Evolutionary conservation across 805 yeast genomes (phyloP).

Genomic region (Ogataea trehaloabstinens): DNA sequence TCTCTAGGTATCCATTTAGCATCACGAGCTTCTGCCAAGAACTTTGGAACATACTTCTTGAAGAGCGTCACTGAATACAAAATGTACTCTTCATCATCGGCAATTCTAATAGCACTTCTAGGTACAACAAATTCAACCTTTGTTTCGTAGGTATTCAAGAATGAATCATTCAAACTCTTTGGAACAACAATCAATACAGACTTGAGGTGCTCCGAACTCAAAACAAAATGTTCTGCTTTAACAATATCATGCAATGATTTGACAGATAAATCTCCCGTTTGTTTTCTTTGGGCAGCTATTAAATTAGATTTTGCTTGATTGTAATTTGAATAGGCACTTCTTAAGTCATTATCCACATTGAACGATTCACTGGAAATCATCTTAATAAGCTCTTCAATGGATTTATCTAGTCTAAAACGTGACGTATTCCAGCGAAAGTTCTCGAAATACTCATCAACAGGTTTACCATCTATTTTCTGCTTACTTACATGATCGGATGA

Average conservation of each 20-base stretch:
- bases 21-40: conserved; percentile 72
- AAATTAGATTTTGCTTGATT: conserved; percentile 80
- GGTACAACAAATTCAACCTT: conserved; percentile 85
- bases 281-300: conserved; percentile 87
- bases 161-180: conserved; percentile 54
- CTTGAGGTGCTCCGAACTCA: conserved; percentile 80
- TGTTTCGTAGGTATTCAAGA: conserved; percentile 71
- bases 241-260: conserved; percentile 89
- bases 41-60: conserved; percentile 73
- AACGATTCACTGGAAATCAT: conserved; percentile 73
- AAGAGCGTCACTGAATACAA: conserved; percentile 81
- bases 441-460: conserved; percentile 64
- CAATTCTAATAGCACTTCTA: conserved; percentile 70
- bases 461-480: conserved; percentile 37
- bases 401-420: conserved; percentile 80
- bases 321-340: conserved; percentile 70
- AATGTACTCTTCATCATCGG: conserved; percentile 69
- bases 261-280: conserved; percentile 89
- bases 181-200: conserved; percentile 92
- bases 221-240: conserved; percentile 75
- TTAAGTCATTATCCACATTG: conserved; percentile 81
- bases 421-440: conserved; percentile 84
- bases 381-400: conserved; percentile 72
- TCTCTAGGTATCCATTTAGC: conserved; percentile 91
- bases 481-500: conserved; percentile 13